A percentile compares a stretch with the other conserved stretches of the same genome.
These are phyloP conservation scores for Asparagopsis taxiformis DNA, from an alignment of 31 red algal species.

Conservation along the genomic window DNA sequence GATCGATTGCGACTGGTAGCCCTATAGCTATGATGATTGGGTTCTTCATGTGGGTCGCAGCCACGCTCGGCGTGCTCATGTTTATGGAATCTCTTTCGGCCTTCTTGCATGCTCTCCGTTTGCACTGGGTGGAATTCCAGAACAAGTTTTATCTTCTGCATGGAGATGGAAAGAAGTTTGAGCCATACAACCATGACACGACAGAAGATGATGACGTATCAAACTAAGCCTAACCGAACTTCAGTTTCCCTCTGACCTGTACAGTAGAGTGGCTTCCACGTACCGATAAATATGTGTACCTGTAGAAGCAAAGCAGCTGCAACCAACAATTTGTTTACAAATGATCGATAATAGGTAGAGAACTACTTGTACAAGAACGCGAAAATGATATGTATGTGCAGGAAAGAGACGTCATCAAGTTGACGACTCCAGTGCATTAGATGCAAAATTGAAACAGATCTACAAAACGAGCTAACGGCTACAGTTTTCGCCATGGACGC, in stretches of 20 bases:
- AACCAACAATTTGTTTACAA: no score
- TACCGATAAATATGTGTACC: no score
- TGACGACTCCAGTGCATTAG: no score
- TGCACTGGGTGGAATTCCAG: slow-evolving; percentile 99
- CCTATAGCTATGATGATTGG: slow-evolving; percentile 78
- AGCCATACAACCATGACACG: slow-evolving; percentile 47
- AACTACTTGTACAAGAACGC: no score
- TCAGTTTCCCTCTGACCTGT: not conserved
- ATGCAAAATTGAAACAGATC: no score
- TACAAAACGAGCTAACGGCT: not conserved
- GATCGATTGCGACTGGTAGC: slow-evolving; percentile 59
- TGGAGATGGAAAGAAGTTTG: slow-evolving; percentile 86
- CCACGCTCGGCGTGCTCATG: slow-evolving; percentile 91
- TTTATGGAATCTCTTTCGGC: slow-evolving; percentile 97
- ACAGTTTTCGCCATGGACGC: slow-evolving; percentile 77
- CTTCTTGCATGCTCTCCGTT: slow-evolving; percentile 94
- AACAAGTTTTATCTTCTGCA: slow-evolving; percentile 96
- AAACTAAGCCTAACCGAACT: not conserved
- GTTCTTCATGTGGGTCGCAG: slow-evolving; percentile 87
- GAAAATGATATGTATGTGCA: no score
- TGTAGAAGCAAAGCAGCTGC: no score
- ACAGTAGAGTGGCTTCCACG: no score
- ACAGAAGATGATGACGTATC: not conserved
- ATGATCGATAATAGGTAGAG: no score
- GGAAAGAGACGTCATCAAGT: no score